phyloP scores from a whole-genome alignment of 805 yeast species.

The Ogataea naganishii region DNA sequence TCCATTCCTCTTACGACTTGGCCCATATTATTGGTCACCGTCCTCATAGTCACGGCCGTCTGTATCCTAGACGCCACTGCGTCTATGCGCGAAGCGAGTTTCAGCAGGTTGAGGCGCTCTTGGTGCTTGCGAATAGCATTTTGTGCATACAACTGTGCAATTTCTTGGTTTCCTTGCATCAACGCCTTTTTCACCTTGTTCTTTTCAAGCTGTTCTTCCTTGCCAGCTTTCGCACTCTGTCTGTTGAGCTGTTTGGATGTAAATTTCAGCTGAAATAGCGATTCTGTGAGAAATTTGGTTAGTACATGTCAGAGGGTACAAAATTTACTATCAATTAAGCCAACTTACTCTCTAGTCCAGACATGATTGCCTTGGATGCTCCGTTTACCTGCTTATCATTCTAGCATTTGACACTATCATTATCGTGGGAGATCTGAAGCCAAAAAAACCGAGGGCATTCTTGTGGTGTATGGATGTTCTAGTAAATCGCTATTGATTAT shows the following conservation, averaged over 20 bases:
- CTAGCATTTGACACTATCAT: too few species aligned
- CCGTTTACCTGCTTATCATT: too few species aligned
- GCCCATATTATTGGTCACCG: slow-evolving; percentile 90
- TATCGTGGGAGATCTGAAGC: too few species aligned
- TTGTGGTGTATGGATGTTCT: too few species aligned
- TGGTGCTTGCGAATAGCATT: slow-evolving; percentile 89
- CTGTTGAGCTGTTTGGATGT: slow-evolving; percentile 89
- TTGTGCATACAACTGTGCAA: slow-evolving; percentile 90
- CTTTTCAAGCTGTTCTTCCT: slow-evolving; percentile 83
- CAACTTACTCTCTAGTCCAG: slow-evolving; percentile 33
- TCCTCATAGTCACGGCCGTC: slow-evolving; percentile 96
- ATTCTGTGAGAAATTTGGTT: slow-evolving; percentile 26
- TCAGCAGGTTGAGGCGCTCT: slow-evolving; percentile 72
- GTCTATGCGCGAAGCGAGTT: slow-evolving; percentile 84
- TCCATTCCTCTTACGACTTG: slow-evolving; percentile 94
- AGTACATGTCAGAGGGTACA: not conserved
- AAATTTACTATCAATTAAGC: too few species aligned
- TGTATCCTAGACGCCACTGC: slow-evolving; percentile 95
- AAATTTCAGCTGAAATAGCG: slow-evolving; percentile 65
- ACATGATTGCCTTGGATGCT: too few species aligned
- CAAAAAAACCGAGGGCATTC: too few species aligned
- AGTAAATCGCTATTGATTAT: too few species aligned
- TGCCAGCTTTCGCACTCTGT: slow-evolving; percentile 85
- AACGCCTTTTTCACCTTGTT: slow-evolving; percentile 85
- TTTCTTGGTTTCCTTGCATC: slow-evolving; percentile 79